Evolutionary conservation across 495 filamentous ascomycete genomes (phyloP).

Genomic region (Penicillium steckii): DNA sequence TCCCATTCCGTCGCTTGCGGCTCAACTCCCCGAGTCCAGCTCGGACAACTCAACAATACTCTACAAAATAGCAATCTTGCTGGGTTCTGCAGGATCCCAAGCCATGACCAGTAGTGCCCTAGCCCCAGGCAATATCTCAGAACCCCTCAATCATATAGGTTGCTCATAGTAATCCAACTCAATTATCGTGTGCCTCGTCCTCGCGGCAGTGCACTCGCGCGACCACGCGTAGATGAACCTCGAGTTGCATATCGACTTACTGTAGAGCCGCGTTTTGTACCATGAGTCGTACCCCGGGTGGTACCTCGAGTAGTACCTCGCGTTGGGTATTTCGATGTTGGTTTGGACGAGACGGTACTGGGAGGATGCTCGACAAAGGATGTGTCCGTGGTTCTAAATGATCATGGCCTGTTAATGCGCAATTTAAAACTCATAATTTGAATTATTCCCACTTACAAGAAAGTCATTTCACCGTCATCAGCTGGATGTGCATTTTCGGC

Average conservation of each 20-base stretch:
- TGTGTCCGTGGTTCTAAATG: slow-evolving; percentile 81
- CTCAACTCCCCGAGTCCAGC: not conserved
- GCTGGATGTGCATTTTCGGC: slow-evolving; percentile 25
- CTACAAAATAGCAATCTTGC: too few species aligned
- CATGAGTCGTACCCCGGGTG: slow-evolving; percentile 28
- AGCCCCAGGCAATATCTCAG: too few species aligned
- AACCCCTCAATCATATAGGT: too few species aligned
- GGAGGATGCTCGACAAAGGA: slow-evolving; percentile 90
- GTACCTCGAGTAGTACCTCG: slow-evolving; percentile 30
- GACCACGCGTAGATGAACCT: slow-evolving; percentile 33
- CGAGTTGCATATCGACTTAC: slow-evolving; percentile 43
- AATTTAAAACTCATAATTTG: not conserved
- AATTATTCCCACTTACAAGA: slow-evolving; percentile 63
- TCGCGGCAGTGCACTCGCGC: slow-evolving; percentile 42
- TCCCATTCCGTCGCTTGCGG: not conserved
- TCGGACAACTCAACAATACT: not conserved
- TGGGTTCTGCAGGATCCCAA: too few species aligned
- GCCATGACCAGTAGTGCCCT: too few species aligned
- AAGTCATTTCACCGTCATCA: slow-evolving; percentile 74
- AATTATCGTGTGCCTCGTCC: slow-evolving; percentile 38
- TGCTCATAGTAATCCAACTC: too few species aligned
- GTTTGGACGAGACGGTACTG: slow-evolving; percentile 57
- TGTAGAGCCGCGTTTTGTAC: slow-evolving; percentile 39
- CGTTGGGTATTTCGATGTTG: slow-evolving; percentile 60
- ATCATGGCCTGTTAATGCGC: not conserved